Percentiles rank a stretch among this genome's conserved stretches.
Conservation (phyloP, 345 rosid species). For the Heritiera fomes region DNA sequence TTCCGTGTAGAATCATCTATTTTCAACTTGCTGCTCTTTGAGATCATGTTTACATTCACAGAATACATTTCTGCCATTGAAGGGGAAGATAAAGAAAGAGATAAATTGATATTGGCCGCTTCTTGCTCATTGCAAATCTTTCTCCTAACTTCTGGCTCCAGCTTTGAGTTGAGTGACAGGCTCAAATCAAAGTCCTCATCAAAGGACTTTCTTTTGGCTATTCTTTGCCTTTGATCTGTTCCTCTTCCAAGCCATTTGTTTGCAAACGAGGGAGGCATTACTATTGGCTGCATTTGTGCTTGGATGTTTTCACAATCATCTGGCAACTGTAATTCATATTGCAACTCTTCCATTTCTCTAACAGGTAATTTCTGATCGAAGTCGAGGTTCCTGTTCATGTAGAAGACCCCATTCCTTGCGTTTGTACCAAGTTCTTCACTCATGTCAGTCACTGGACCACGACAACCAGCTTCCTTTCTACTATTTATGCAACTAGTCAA, state of each 20-base stretch:
- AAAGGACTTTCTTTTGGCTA: slow-evolving; percentile 24
- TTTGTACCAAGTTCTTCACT: slow-evolving; percentile 18
- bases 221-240: slow-evolving; percentile 21
- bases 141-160: slow-evolving; percentile 8
- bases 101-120: slow-evolving; percentile 18
- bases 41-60: not conserved
- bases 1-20: slow-evolving; percentile 15
- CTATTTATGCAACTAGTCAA: slow-evolving; percentile 8
- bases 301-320: not conserved
- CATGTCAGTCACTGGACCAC: slow-evolving; percentile 2
- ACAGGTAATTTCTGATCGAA: slow-evolving; percentile 7
- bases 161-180: slow-evolving; percentile 35
- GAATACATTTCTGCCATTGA: slow-evolving; percentile 18
- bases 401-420: slow-evolving; percentile 23
- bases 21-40: not conserved
- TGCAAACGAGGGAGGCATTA: not conserved
- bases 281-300: not conserved
- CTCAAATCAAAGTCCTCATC: slow-evolving; percentile 36
- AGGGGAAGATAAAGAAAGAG: slow-evolving; percentile 36
- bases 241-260: slow-evolving; percentile 1
- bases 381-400: not conserved
- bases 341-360: slow-evolving; percentile 12
- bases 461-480: not conserved
- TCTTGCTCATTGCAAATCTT: slow-evolving; percentile 19
- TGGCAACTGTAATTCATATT: not conserved